A percentile compares a stretch with the other conserved stretches of the same genome.
Evolutionary conservation across 768 basidiomycete genomes (phyloP).

Genomic region (Coprinellus aureogranulatus): DNA sequence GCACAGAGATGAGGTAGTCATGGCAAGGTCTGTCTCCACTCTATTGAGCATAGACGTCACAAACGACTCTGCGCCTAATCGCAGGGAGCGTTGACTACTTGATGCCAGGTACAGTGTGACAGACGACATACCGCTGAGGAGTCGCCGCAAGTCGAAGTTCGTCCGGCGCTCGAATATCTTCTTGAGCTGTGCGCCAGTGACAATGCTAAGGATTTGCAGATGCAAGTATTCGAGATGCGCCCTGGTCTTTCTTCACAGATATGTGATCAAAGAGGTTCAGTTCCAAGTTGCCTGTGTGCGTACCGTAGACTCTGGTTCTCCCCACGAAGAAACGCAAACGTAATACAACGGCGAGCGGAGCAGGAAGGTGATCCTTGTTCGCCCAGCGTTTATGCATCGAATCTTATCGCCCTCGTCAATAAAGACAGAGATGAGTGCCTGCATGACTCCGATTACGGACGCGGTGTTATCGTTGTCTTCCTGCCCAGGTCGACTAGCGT

Average conservation of each 20-base stretch:
- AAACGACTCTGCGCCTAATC: conserved; percentile 77
- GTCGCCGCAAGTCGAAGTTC: conserved; percentile 85
- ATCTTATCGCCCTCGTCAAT: conserved; percentile 87
- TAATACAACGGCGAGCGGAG: conserved; percentile 88
- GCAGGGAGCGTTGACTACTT: background rate
- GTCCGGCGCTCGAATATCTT: conserved; percentile 84
- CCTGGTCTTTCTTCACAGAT: conserved; percentile 76
- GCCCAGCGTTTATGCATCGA: conserved; percentile 80
- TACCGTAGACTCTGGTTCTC: conserved; percentile 94
- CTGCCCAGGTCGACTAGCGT: conserved; percentile 46
- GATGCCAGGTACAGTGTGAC: background rate
- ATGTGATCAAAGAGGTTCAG: background rate
- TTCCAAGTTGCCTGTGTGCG: background rate
- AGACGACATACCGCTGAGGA: conserved; percentile 55
- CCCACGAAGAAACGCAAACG: conserved; percentile 88
- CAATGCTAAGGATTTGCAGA: conserved; percentile 87
- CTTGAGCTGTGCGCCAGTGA: conserved; percentile 80
- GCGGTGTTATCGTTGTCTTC: conserved; percentile 66
- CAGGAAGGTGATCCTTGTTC: conserved; percentile 81
- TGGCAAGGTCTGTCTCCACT: conserved; percentile 76
- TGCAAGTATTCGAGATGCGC: conserved; percentile 94
- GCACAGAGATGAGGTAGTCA: conserved; percentile 76
- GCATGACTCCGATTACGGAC: conserved; percentile 86
- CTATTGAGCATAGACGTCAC: conserved; percentile 67
- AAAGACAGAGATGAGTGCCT: conserved; percentile 94